Evolutionary conservation across 768 basidiomycete genomes (phyloP), one percentile per base, ranked within the genome.

Genomic region (Tulasnella sp.): DNA sequence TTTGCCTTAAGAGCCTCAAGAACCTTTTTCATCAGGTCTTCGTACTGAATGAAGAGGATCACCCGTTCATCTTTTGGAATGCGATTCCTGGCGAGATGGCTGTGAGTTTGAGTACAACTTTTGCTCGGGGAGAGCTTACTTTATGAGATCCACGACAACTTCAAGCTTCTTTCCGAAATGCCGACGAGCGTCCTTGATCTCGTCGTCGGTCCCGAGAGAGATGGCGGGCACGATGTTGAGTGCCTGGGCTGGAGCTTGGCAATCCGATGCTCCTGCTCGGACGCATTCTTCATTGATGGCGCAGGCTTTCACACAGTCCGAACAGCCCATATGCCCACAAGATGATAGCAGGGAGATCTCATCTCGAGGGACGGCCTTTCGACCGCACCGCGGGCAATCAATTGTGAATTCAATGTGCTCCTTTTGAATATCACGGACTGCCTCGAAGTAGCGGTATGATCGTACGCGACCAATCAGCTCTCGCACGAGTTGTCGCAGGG

Each of bases 1-100:
- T 93, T 87, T 73, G 88, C 88, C 1, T 82, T 84, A 78, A 98
- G 87, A 0, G 94, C 93, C 78, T 94, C 92, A 9, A 90, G 89
- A 38, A 97, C 93, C 82, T 97, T 97, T 81, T 90, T 90, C 88
- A 93, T 94, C 77, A 98, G 87, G 83, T 97, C 96, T 6, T 89
- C 91, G 86, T 96, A 98, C 81, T 98, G 96, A n/a, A 97, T 93
- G 83, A 98, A 98, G 78, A 98, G 88, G 64, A 98, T 88, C 22
- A 96, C 88, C 9, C 93, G 90, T 80, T 97, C 94, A 29, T 90
- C 85, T 79, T 89, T 88, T 12, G 91, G 89, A 68, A 95, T 87
- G 54, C 85, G 84, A 76, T 88, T 88, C 81, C 92, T 94, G 80
- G 31, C 71, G 75, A 77, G 29, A 22, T 19, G 58, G 29, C 9